Evolutionary conservation across 1,284 basidiomycete species (phyloP).

Genomic region (Pisolithus thermaeus): DNA sequence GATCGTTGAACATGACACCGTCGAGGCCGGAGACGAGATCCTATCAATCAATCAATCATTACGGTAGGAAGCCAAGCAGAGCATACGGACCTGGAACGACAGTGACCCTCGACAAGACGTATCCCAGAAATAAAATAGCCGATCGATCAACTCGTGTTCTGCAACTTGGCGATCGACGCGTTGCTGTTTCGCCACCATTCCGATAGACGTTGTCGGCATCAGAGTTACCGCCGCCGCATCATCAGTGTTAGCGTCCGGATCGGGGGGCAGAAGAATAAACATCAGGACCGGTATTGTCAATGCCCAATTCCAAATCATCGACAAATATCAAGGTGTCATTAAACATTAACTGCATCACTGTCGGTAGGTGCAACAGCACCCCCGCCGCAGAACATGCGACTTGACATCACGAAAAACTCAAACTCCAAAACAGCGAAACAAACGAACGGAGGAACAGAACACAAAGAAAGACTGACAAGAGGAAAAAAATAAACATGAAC

Average conservation of each 20-base stretch:
- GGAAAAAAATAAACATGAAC: background rate
- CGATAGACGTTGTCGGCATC: too few relatives aligned
- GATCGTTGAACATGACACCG: conserved; percentile 90
- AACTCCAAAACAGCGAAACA: too few relatives aligned
- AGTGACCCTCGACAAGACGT: conserved; percentile 71
- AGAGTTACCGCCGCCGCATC: too few relatives aligned
- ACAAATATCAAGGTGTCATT: too few relatives aligned
- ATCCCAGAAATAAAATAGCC: conserved; percentile 92
- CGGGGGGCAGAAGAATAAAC: background rate
- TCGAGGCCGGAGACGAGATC: conserved; percentile 89
- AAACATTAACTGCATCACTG: too few relatives aligned
- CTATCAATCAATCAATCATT: conserved; percentile 33
- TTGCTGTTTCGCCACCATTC: conserved; percentile 43
- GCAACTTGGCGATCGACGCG: conserved; percentile 74
- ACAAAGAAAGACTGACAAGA: background rate
- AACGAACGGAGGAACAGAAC: background rate
- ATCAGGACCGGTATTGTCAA: conserved; percentile 1
- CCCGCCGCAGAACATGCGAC: background rate
- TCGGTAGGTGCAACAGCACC: too few relatives aligned
- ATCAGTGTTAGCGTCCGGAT: too few relatives aligned
- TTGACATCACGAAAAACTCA: background rate
- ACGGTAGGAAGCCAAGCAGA: too few relatives aligned
- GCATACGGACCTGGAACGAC: conserved; percentile 64
- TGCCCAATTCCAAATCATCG: too few relatives aligned
- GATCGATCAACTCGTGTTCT: conserved; percentile 78